Evolutionary conservation across 257 asterid genomes (phyloP).

Genomic region (Nicotiana undulata): DNA sequence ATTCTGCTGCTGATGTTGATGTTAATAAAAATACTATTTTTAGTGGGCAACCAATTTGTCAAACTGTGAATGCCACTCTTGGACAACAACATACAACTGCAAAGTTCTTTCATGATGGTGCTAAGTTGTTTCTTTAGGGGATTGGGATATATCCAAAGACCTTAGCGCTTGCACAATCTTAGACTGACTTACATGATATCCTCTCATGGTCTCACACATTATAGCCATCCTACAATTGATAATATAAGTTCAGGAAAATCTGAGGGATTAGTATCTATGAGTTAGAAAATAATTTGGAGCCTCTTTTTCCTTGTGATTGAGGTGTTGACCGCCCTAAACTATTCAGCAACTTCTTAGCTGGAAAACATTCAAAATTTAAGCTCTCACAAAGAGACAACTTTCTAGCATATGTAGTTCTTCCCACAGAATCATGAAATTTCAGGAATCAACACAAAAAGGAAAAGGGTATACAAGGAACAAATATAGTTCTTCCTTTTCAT

Average conservation of each 20-base stretch:
- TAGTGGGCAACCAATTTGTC: slow-evolving; percentile 63
- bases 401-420: no score
- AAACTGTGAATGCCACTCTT: slow-evolving; percentile 69
- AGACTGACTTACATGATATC: slow-evolving; percentile 57
- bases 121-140: slow-evolving; percentile 78
- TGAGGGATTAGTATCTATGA: not conserved
- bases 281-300: not conserved
- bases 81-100: slow-evolving; percentile 68
- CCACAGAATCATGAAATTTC: no score
- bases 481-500: no score
- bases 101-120: slow-evolving; percentile 81
- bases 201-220: slow-evolving; percentile 87
- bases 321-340: no score
- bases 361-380: no score
- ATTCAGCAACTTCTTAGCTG: no score
- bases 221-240: slow-evolving; percentile 62
- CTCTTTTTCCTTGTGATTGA: no score
- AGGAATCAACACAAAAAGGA: no score
- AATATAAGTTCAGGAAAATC: not conserved
- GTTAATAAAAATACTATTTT: slow-evolving; percentile 31
- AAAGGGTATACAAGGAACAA: no score
- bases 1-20: not conserved
- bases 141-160: slow-evolving; percentile 50
- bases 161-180: slow-evolving; percentile 50
- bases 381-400: no score